Base-by-base conservation (phyloP, 1,139 yeast genomes). In the Debaryomycetaceae sp. region DNA sequence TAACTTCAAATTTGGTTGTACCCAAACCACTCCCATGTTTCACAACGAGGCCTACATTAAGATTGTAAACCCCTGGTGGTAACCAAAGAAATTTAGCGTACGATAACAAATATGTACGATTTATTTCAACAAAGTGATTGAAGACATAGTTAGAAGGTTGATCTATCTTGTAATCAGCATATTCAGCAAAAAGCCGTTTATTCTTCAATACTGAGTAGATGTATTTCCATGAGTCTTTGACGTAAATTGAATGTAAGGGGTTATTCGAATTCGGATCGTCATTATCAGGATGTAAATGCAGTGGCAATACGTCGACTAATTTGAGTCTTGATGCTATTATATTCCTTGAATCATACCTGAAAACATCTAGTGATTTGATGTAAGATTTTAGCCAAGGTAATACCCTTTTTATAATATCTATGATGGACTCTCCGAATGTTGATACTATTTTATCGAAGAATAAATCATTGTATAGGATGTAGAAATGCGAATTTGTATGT, bases 21-120 rank as follows among this genome's bases (percentile, higher is more conserved):
- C 84, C 84, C 19, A 81, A 55, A 0, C 86, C 86, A 45, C 70
- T 65, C 0, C 80, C 78, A 37, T 67, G 68, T 37, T 75, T 73
- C n/a, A 78, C 63, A 4, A 76, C 73, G 15, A 81, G 51, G 0
- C 80, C 84, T 35, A 80, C 65, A 45, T 71, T 70, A 16, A 73
- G 57, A 44, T 76, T 77, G 52, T 80, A 80, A 4, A 52, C 50
- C 2, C 83, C 86, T 0, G 77, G 73, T 0, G 79, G 63, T n/a
- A 80, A 52, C 65, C 73, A 67, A 6, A 79, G 51, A 0, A 59
- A 52, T 43, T 76, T 75, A n/a, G 61, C 49, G 47, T 73, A 79
- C 9, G 75, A 67, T 24, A 80, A 61, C 17, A 78, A 54, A 50
- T 78, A 75, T 0, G 81, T 73, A 40, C 75, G 53, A 45, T 73